phyloP scores from a whole-genome alignment of 2,329 filamentous ascomycete species.

The Apiospora hydei region DNA sequence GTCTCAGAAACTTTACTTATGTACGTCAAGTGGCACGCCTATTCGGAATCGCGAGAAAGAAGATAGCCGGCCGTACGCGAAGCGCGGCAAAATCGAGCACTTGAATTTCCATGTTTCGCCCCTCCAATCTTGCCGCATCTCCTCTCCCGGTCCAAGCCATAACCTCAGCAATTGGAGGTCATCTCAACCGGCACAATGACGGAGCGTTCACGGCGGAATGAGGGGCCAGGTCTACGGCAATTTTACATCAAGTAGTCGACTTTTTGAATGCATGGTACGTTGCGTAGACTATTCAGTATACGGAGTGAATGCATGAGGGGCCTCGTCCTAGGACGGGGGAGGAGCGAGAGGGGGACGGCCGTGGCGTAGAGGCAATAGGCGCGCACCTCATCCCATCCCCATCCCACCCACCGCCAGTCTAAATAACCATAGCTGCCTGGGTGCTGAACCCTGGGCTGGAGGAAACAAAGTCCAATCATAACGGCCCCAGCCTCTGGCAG shows the following conservation, averaged over 20 bases:
- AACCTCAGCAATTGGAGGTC: background rate
- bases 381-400: conserved; percentile 19
- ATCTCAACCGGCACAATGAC: background rate
- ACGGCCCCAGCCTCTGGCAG: background rate
- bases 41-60: background rate
- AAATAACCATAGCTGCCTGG: background rate
- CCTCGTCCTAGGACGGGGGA: background rate
- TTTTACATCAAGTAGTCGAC: background rate
- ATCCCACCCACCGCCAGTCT: background rate
- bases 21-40: conserved; percentile 7
- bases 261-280: background rate
- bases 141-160: background rate
- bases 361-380: background rate
- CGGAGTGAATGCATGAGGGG: conserved; percentile 1
- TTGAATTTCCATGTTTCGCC: background rate
- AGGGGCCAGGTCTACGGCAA: background rate
- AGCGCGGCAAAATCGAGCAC: conserved; percentile 1
- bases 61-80: conserved; percentile 3
- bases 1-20: conserved; percentile 6
- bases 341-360: background rate
- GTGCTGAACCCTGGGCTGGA: background rate
- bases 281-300: background rate
- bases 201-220: background rate
- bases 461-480: background rate
- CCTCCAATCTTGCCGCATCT: background rate